Base-by-base conservation (phyloP, 176 grass and related monocot species). In the Phoenix dactylifera region DNA sequence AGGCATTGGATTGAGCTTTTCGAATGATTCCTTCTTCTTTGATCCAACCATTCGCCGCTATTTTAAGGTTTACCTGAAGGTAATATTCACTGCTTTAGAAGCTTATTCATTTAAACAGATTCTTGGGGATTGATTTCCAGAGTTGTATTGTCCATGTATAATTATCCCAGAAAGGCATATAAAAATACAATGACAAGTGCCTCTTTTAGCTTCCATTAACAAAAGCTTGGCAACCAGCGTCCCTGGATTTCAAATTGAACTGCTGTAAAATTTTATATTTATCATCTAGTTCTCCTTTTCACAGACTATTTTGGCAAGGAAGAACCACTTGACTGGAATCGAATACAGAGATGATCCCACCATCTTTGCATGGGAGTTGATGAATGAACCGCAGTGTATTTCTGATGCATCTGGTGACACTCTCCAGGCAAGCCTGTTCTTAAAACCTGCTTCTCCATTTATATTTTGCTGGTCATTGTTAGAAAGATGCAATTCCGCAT, bases 311-410 rank as follows among this genome's bases (percentile, higher is more conserved):
- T 32, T 73, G 26, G 63, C 70, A 48, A 73, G 70, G 70, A 73
- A 63, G 51, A 73, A 73, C 51, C 70, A 73, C 60, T 25, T 73
- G 60, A 73, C 70, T 63, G 70, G 70, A 48, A 55, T 73, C 5
- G 70, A 73, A 20, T 73, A 73, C 51, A 63, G 70, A 52, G 51
- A 73, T n/a, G 7, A 35, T 78, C 84, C 93, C 22, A 86, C 88
- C 49, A 98, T 98, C 64, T 60, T 98, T 5, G 93, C 93, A 19
- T 92, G 93, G 93, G 88, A 98, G 77, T 77, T 98, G 51, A 98
- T 98, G 75, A 98, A 98, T 70, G 93, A 98, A 72, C 93, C 93
- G 16, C 77, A 88, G 65, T 98, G 93, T 76, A 76, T 64, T 60
- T 71, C 73, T 25, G 93, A 98, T 73, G 74, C 79, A 15, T 81